phyloP scores from a whole-genome alignment of 176 grass and related monocot species.

The Phyllostachys edulis region DNA sequence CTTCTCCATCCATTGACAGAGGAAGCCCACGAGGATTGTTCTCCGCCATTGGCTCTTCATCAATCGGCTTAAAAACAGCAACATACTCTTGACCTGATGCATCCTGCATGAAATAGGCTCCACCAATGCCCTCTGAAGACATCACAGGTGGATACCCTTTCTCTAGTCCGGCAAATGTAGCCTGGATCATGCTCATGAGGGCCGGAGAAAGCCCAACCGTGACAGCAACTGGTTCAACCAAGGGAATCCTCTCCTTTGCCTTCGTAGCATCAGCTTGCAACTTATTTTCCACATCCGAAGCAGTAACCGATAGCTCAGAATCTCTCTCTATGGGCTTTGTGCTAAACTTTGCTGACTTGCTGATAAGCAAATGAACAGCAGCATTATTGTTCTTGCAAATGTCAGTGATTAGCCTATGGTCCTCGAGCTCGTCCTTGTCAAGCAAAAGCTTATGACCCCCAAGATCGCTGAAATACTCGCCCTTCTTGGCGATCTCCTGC shows the following conservation, averaged over 20 bases:
- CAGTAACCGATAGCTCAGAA: slow-evolving; percentile 34
- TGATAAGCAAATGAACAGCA: slow-evolving; percentile 40
- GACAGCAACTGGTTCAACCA: slow-evolving; percentile 40
- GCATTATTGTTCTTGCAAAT: slow-evolving; percentile 27
- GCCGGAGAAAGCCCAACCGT: slow-evolving; percentile 35
- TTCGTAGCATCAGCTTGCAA: not conserved
- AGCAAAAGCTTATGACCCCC: slow-evolving; percentile 32
- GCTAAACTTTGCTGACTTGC: slow-evolving; percentile 43
- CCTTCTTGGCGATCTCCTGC: slow-evolving; percentile 34
- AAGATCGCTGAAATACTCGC: slow-evolving; percentile 22
- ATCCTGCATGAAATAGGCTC: slow-evolving; percentile 59
- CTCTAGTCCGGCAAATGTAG: slow-evolving; percentile 36
- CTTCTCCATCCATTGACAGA: slow-evolving; percentile 48
- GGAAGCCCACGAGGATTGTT: slow-evolving; percentile 56
- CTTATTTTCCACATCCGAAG: not conserved
- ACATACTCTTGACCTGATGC: slow-evolving; percentile 23
- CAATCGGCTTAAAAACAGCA: slow-evolving; percentile 51
- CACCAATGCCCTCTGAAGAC: slow-evolving; percentile 46
- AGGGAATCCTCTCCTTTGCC: not conserved
- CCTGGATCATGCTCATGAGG: slow-evolving; percentile 36
- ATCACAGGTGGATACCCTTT: slow-evolving; percentile 36
- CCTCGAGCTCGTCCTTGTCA: slow-evolving; percentile 43
- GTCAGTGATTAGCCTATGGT: slow-evolving; percentile 41
- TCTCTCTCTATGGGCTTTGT: slow-evolving; percentile 35
- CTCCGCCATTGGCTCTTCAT: slow-evolving; percentile 63